Base-by-base conservation (phyloP, 2,329 filamentous ascomycete species). In the Trichoderma polysporum region DNA sequence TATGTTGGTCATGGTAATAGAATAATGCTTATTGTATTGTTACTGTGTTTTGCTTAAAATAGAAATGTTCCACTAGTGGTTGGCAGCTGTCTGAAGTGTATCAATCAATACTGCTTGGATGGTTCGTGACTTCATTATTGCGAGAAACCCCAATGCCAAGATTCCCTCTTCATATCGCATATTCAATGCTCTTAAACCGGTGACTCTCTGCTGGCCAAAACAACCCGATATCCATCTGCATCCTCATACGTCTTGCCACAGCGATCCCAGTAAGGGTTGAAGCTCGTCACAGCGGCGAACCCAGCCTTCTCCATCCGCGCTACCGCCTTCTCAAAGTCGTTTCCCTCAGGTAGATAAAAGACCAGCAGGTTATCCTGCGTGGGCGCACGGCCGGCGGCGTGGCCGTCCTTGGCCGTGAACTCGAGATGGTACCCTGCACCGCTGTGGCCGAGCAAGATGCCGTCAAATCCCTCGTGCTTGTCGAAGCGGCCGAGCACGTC, bases 261-360 rank as follows among this genome's bases (percentile, higher is more conserved):
- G 4, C 73, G 71, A 66, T 82, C 80, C 80, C 81, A 83, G 66
- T 81, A 83, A 6, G 79, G 79, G 68, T 82, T 83, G 68, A 76
- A 78, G 68, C 77, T 79, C 29, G 71, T 68, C 29, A 82, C 79
- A 2, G 76, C 68, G 13, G 53, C 61, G 41, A 79, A 78, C 1
- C 79, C 81, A 4, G 69, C 69, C 1, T 68, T 52, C 35, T 78
- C 72, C 75, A 83, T 79, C 39, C 72, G 75, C 49, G 70, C 65
- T 0, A 80, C 73, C 3, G 77, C 76, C 0, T 66, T 67, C 13
- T 70, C 52, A 68, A 76, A 79, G 1, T 73, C 73, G 0, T 68
- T 69, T 1, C 68, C 37, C 3, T 78, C 75, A 0, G 78, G 76
- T 0, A 82, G 70, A 71, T 83, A 82, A 52, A 83, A 81, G 9